phyloP scores from a whole-genome alignment of 2,329 filamentous ascomycete genomes.

The Cordyceps farinosa region DNA sequence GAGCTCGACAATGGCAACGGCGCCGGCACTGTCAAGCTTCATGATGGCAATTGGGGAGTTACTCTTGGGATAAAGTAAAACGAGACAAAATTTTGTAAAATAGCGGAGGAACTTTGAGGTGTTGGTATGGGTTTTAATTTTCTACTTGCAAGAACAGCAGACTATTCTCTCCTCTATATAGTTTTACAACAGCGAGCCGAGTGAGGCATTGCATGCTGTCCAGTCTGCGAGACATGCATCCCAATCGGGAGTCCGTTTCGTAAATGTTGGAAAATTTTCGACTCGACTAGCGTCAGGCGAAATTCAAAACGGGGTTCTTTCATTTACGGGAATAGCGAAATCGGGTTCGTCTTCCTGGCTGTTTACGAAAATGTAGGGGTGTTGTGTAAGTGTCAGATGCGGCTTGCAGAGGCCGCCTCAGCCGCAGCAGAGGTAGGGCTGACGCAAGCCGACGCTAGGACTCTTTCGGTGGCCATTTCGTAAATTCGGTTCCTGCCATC shows the following conservation, averaged over 20 bases:
- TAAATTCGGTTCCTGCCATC: neutral
- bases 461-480: conserved; percentile 21
- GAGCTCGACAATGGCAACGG: conserved; percentile 40
- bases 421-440: neutral
- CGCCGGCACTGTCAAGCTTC: conserved; percentile 16
- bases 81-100: too few species aligned
- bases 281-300: neutral
- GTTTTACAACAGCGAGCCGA: neutral
- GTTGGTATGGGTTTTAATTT: neutral
- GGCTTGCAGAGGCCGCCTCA: neutral
- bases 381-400: neutral
- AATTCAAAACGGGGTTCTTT: neutral
- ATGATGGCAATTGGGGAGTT: neutral
- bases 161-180: neutral
- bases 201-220: neutral
- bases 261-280: neutral
- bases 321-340: neutral
- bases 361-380: neutral
- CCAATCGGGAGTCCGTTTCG: conserved; percentile 8
- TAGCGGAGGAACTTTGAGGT: neutral
- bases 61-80: too few species aligned
- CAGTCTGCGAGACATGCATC: neutral
- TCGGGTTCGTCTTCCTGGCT: neutral
- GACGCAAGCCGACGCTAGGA: conserved; percentile 8
- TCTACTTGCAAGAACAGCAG: neutral